These are phyloP conservation scores for Phaffia australis DNA, from an alignment of 768 basidiomycete species.

Conservation along the genomic window DNA sequence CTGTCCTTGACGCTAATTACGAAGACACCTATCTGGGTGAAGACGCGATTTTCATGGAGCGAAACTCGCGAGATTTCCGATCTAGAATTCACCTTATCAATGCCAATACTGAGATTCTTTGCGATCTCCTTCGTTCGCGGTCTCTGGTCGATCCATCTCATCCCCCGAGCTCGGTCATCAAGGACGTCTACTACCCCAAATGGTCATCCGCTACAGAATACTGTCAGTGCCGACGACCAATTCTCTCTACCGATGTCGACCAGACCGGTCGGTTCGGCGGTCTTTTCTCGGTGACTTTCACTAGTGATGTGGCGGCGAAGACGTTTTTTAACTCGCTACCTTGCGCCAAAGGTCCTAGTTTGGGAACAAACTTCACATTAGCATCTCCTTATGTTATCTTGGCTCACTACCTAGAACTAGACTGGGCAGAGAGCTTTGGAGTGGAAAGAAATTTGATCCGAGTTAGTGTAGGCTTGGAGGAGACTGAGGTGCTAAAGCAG, in stretches of 20 bases:
- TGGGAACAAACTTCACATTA: conserved; percentile 89
- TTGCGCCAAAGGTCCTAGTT: conserved; percentile 76
- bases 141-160: conserved; percentile 22
- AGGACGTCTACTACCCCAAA: conserved; percentile 82
- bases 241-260: conserved; percentile 37
- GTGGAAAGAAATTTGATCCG: conserved; percentile 75
- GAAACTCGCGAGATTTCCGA: conserved; percentile 88
- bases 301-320: conserved; percentile 51
- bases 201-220: conserved; percentile 64
- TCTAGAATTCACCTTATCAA: conserved; percentile 66
- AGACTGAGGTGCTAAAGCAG: conserved; percentile 47
- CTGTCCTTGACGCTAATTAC: conserved; percentile 49
- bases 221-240: conserved; percentile 46
- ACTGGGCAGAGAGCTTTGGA: conserved; percentile 80
- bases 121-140: conserved; percentile 60
- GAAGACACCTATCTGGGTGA: conserved; percentile 82
- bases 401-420: conserved; percentile 77
- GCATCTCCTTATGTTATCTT: conserved; percentile 88
- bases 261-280: conserved; percentile 52
- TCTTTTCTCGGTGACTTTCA: conserved; percentile 78
- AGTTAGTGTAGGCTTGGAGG: conserved; percentile 85
- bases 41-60: conserved; percentile 93
- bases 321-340: conserved; percentile 76
- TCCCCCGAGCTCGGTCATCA: conserved; percentile 46
- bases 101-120: conserved; percentile 66